Base-by-base conservation (phyloP, 345 rosid species). In the Hibiscus mutabilis region DNA sequence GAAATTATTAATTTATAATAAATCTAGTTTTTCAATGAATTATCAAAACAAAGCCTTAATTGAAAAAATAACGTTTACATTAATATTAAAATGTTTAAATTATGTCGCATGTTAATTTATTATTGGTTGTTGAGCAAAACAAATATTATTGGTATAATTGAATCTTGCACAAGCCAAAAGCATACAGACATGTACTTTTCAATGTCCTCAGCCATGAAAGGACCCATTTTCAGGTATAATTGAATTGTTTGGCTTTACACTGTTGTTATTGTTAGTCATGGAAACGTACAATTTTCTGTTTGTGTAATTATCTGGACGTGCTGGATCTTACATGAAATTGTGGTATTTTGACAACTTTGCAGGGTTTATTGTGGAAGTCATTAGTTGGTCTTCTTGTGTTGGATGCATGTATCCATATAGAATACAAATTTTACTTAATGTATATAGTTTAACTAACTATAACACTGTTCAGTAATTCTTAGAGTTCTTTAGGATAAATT, bases 321-420 rank as follows among this genome's bases (percentile, higher is more conserved):
- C 27, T 68, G 70, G 13, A 25, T 22, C 37, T 52, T 8, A 79
- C 25, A 19, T 65, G 29, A 57, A 53, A 60, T 37, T 70, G 53
- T n/a, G 46, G 19, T 66, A 53, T 44, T 60, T 70, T 37, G 40
- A 55, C 16, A 73, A 31, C 55, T 75, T 77, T 79, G 83, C 91
- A 91, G 95, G 91, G 83, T 60, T 55, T 90, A 14, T 74, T 91
- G 51, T 87, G 89, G 97, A 94, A 83, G 74, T 64, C 85, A 18
- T 68, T 85, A 61, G 13, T 79, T 49, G 82, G 80, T 73, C 88
- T 86, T 77, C 82, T 91, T 75, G 82, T 90, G 71, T 71, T 91
- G 73, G 98, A 94, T 83, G 84, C 82, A 76, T 88, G 98, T 93
- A 89, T 89, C 97, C 89, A 37, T 86, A 71, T 60, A 62, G 53